Evolutionary conservation across 2,329 filamentous ascomycete genomes (phyloP).

Genomic region (Neopestalotiopsis sp.): DNA sequence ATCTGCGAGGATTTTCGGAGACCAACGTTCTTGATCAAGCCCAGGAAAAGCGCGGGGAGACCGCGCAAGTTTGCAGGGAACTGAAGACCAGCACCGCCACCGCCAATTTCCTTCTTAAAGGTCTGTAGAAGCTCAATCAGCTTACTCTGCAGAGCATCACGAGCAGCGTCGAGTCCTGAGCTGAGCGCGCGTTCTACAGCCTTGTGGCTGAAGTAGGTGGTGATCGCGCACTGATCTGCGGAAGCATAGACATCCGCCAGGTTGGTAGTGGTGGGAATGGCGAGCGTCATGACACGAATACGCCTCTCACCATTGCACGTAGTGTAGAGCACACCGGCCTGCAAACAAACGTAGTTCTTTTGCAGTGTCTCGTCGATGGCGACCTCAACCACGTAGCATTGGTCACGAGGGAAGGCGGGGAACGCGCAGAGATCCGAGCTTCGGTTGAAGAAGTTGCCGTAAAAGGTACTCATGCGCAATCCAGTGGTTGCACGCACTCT

Average conservation of each 20-base stretch:
- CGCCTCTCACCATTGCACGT: constrained; percentile 97
- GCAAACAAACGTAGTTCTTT: constrained; percentile 90
- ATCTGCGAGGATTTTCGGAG: constrained; percentile 93
- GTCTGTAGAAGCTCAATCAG: constrained; percentile 91
- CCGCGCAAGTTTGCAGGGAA: constrained; percentile 92
- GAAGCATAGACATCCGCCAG: constrained; percentile 92
- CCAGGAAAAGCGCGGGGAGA: constrained; percentile 88
- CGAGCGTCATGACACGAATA: constrained; percentile 92
- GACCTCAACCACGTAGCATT: constrained; percentile 97
- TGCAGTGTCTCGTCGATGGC: constrained; percentile 94
- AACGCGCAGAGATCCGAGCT: constrained; percentile 77
- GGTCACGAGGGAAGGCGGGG: constrained; percentile 95
- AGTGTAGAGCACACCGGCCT: constrained; percentile 94
- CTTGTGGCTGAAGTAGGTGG: constrained; percentile 96
- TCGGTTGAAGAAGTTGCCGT: constrained; percentile 99
- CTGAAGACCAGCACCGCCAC: constrained; percentile 85
- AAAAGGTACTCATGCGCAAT: constrained; percentile 95
- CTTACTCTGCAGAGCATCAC: constrained; percentile 91
- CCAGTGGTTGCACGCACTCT: constrained; percentile 95
- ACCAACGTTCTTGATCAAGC: constrained; percentile 94
- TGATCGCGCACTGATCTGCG: constrained; percentile 91
- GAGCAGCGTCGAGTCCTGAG: constrained; percentile 85
- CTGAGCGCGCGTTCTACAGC: constrained; percentile 89
- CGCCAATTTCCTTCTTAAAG: constrained; percentile 95
- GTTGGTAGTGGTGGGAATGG: constrained; percentile 89